Evolutionary conservation across 345 rosid genomes (phyloP).

Genomic region (Eucalyptus curtisii): DNA sequence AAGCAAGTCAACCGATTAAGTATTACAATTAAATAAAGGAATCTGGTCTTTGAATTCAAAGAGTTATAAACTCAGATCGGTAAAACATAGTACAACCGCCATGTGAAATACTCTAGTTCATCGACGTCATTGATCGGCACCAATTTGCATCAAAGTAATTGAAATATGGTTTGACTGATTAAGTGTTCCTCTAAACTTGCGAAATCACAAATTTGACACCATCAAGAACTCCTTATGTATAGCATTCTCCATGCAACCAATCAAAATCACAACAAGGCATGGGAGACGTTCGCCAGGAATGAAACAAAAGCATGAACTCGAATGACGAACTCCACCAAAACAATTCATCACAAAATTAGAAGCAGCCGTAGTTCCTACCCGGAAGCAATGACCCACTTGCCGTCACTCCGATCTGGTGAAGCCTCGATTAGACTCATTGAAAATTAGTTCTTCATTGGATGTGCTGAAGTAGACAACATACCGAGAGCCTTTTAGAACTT

Average conservation of each 20-base stretch:
- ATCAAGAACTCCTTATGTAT: background rate
- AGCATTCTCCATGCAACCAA: background rate
- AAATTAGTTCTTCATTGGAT: conserved; percentile 15
- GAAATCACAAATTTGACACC: background rate
- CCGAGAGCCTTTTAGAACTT: conserved; percentile 5
- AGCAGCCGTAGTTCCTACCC: conserved; percentile 11
- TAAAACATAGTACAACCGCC: background rate
- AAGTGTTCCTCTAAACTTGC: background rate
- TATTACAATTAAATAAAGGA: background rate
- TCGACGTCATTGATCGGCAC: background rate
- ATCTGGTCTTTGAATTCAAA: background rate
- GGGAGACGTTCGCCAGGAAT: background rate
- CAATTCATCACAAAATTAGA: background rate
- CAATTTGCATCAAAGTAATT: background rate
- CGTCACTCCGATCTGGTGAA: conserved; percentile 39
- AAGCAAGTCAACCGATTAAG: background rate
- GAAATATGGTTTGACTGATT: too few species aligned
- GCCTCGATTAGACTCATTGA: conserved; percentile 19
- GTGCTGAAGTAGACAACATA: conserved; percentile 25
- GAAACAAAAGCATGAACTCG: background rate
- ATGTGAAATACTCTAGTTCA: background rate
- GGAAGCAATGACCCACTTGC: conserved; percentile 31
- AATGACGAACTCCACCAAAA: background rate
- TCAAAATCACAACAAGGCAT: background rate
- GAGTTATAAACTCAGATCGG: background rate